Percentiles rank a stretch among this genome's conserved stretches.
These are phyloP conservation scores for Albophoma yamanashiensis DNA, from an alignment of 2,329 filamentous ascomycete genomes.

Conservation along the genomic window DNA sequence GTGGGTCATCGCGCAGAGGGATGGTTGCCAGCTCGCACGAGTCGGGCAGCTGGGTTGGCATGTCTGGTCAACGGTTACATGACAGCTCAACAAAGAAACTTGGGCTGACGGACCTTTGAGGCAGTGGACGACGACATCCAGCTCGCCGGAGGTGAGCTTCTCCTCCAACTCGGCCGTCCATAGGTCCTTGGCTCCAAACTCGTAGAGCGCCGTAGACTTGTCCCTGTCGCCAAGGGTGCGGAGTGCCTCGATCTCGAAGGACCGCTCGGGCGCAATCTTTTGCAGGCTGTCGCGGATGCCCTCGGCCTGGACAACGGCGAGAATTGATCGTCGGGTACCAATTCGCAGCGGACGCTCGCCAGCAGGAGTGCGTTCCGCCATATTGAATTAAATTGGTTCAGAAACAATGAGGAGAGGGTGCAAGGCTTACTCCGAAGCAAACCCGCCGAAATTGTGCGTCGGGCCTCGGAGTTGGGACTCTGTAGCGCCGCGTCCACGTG, in stretches of 20 bases:
- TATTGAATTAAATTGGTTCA: background rate
- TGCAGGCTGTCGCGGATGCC: background rate
- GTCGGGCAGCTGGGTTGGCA: background rate
- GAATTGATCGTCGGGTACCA: background rate
- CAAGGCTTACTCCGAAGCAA: too few species aligned
- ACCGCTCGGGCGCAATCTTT: background rate
- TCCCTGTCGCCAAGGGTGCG: background rate
- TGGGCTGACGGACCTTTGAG: background rate
- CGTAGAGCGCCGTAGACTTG: background rate
- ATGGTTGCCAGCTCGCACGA: background rate
- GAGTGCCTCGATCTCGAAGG: background rate
- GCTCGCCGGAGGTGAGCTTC: background rate
- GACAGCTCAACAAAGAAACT: background rate
- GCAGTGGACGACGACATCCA: background rate
- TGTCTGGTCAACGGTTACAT: background rate
- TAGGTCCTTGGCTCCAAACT: background rate
- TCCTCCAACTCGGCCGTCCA: background rate
- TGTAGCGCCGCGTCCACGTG: too few species aligned
- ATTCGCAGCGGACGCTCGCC: background rate
- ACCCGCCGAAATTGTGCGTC: too few species aligned
- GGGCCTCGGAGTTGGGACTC: too few species aligned
- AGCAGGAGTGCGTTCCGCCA: background rate
- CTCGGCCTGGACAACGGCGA: background rate
- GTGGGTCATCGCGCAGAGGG: background rate
- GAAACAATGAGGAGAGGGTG: too few species aligned